Percentiles rank a stretch among this genome's conserved stretches.
Conservation (phyloP, 352 stramenopile genomes). For the Phytophthora agathidicida region DNA sequence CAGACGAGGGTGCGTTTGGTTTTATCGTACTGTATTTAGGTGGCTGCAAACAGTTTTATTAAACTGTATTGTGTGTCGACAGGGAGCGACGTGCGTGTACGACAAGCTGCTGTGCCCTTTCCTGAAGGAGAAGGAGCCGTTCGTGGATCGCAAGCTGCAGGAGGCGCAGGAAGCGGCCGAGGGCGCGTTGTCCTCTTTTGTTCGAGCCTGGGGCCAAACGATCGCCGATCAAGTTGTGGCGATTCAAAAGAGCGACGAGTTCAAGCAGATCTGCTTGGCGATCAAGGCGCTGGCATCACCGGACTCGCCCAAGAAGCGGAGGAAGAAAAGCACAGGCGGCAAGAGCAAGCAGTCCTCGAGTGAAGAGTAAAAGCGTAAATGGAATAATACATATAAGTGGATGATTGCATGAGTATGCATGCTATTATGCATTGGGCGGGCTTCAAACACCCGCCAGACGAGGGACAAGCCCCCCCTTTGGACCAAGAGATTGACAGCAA, state of each 20-base stretch:
- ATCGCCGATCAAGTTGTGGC: constrained; percentile 53
- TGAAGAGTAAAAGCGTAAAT: constrained; percentile 43
- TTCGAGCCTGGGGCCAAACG: constrained; percentile 52
- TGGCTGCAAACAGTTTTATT: no score
- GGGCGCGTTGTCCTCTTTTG: constrained; percentile 52
- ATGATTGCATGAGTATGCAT: constrained; percentile 36
- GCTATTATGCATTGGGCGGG: constrained; percentile 28
- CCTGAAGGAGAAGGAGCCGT: constrained; percentile 75
- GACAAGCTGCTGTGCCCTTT: constrained; percentile 60
- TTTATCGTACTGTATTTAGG: not conserved
- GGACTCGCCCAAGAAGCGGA: constrained; percentile 29
- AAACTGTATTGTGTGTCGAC: constrained; percentile 1
- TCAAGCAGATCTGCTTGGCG: constrained; percentile 52
- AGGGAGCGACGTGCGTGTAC: constrained; percentile 77
- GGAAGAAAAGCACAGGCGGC: constrained; percentile 17
- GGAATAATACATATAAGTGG: constrained; percentile 36
- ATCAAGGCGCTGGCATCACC: constrained; percentile 33
- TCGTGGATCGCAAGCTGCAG: constrained; percentile 68
- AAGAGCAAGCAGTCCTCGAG: constrained; percentile 31
- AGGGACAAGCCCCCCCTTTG: constrained; percentile 2
- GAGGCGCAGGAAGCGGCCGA: constrained; percentile 53
- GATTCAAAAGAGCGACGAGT: constrained; percentile 59
- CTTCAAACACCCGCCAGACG: constrained; percentile 15
- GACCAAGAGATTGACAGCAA: constrained; percentile 24
- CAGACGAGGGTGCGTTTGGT: constrained; percentile 76